Base-by-base conservation (phyloP, 2,329 filamentous ascomycete species). In the Fusarium phyllophilum region DNA sequence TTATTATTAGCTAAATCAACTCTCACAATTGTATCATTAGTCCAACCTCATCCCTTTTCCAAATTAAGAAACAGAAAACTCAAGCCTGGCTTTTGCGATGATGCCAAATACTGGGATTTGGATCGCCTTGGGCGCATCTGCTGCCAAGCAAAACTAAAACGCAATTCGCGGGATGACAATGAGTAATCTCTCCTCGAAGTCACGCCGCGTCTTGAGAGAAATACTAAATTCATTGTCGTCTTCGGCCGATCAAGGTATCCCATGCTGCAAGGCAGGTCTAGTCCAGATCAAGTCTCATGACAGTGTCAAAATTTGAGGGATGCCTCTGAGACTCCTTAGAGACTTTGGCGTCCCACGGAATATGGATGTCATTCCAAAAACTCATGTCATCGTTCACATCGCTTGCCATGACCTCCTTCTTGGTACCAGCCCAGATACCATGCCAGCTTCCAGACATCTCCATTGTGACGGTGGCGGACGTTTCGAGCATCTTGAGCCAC, bases 151-250 rank as follows among this genome's bases (percentile, higher is more conserved):
- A 33, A 33, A 49, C 4, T 2, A 3, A 49, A 9, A 13, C 3
- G 15, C 7, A 24, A 7, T 18, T 8, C 8, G 2, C 3, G 8
- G n/a, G 17, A 8, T n/a, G 22, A 4, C 11, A 8, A 1, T 1
- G 14, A n/a, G 22, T 49, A 33, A 14, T 33, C 15, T 4, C 29
- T 33, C 10, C 14, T 31, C 22, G 3, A 18, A 9, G 2, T n/a
- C 14, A 11, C 7, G 29, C 7, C 7, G 1, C 17, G 10, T n/a
- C 10, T n/a, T 17, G 14, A 7, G 15, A 13, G 46, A 18, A 1
- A 33, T 18, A n/a, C 15, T 5, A 17, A 10, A 4, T 20, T 7
- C 3, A 20, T 24, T 20, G 10, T 17, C 8, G 8, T 20, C 6
- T 24, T 10, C 7, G 31, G 29, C 29, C 15, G 3, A 33, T n/a